Percentiles rank a stretch among this genome's conserved stretches.
These are phyloP conservation scores for Aspergillus diversus DNA, from an alignment of 495 filamentous ascomycete species.

Conservation along the genomic window DNA sequence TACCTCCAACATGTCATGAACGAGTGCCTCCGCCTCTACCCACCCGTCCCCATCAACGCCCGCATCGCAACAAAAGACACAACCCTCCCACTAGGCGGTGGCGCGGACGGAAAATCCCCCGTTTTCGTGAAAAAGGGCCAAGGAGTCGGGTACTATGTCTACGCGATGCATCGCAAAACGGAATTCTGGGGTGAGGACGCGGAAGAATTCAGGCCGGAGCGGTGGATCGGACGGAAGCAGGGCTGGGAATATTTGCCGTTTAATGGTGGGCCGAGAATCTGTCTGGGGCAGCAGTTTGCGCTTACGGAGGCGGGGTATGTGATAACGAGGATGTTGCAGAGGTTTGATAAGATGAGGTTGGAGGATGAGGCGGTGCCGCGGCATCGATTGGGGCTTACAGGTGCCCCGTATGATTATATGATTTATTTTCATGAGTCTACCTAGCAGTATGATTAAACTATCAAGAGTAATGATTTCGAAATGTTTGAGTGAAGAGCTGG, in stretches of 20 bases:
- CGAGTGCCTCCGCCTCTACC: constrained; percentile 61
- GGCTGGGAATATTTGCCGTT: constrained; percentile 74
- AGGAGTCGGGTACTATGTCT: constrained; percentile 56
- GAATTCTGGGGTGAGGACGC: constrained; percentile 44
- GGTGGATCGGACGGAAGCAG: constrained; percentile 56
- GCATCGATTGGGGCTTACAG: background rate
- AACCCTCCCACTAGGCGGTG: constrained; percentile 69
- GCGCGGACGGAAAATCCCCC: constrained; percentile 63
- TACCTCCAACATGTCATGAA: constrained; percentile 70
- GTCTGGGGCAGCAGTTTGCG: constrained; percentile 71
- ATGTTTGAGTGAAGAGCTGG: too few species aligned
- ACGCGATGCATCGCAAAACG: constrained; percentile 69
- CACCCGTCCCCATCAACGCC: constrained; percentile 71
- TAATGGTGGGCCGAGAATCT: constrained; percentile 76
- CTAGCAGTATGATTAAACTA: too few species aligned
- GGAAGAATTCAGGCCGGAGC: constrained; percentile 62
- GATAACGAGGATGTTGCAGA: constrained; percentile 64
- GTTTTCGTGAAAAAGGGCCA: constrained; percentile 62
- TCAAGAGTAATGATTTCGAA: too few species aligned
- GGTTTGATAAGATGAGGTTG: constrained; percentile 42
- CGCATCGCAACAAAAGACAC: constrained; percentile 69
- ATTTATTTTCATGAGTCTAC: background rate
- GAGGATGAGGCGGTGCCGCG: background rate
- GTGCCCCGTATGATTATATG: background rate
- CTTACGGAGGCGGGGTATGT: constrained; percentile 72